Base-by-base conservation (phyloP, 768 basidiomycete species). In the Auricularia sp. region DNA sequence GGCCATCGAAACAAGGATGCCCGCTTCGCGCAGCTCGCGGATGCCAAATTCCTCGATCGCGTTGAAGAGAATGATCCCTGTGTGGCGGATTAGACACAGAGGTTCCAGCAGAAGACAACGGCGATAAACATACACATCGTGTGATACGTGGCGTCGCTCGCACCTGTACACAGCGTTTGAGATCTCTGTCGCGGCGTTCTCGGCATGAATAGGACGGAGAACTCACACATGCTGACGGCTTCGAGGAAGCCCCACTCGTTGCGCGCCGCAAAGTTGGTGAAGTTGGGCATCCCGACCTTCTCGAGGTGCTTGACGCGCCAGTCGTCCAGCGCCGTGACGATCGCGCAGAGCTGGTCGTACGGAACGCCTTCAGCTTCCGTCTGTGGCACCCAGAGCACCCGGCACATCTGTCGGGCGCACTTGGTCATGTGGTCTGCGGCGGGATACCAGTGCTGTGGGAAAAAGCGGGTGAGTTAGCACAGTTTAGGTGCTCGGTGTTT, bases 171-270 rank as follows among this genome's bases (percentile, higher is more conserved):
- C 79, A 37, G 81, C 18, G 21, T 18, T 51, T 56, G 54, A 11
- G 29, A 59, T 21, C 21, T 59, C 16, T 6, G 34, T 4, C 24
- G 16, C 61, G 8, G 44, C 61, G 29, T 65, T 29, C 42, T 35
- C 33, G 47, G 21, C 13, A 54, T 54, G 16, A 18, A 16, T 14
- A 62, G 8, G 44, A 37, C 10, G n/a, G 65, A 58, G 39, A 0
- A 72, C 82, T 68, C 66, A 83, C 85, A 86, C 11, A 85, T 83
- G 11, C 83, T 82, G 29, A 87, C 83, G n/a, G 85, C 86, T 24
- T 82, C 81, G 56, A 94, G 85, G 70, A 96, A 98, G 70, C 97
- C 92, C 94, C 94, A 96, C 66, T 88, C 84, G 1, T 85, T 84
- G 64, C 88, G 86, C 73, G 92, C 90, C 8, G 8, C 39, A 14